Base-by-base conservation (phyloP, 2,329 filamentous ascomycete species). In the Nemania bipapillata region DNA sequence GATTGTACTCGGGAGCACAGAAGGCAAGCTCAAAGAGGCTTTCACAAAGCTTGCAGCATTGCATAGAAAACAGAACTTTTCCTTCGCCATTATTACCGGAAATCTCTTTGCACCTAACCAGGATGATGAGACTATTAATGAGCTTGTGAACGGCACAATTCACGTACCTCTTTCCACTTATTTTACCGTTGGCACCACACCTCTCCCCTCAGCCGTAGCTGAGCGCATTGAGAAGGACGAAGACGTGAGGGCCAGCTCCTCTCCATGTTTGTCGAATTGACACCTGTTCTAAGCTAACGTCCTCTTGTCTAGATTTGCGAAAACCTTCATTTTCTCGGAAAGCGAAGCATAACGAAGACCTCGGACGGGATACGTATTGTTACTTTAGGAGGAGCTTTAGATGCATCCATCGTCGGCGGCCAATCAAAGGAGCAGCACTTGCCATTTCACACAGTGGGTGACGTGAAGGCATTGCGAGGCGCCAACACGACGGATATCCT, bases 311-410 rank as follows among this genome's bases (percentile, higher is more conserved):
- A 90, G 74, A 86, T 99, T 20, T 97, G 94, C 78, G 86, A 91
- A n/a, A 98, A 99, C 77, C 87, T 99, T 11, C 92, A 93, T 80
- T 97, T 91, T 76, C 87, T 99, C 0, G 94, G 92, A 65, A 96
- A 96, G 80, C 90, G 93, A 75, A 93, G 92, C 69, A 90, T 91
- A 15, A 91, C 93, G 60, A 98, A 96, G 79, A 98, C 95, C 0
- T 91, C 92, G 0, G 94, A 97, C 72, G 95, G 94, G 1, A 85
- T 98, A 53, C 90, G 91, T 58, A 94, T 99, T 70, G 92, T 95
- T n/a, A 86, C 92, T 0, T 85, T 99, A 0, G 95, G 95, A 28
- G 96, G 96, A 0, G 83, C 85, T 37, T 82, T 93, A 1, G 89
- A 92, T 74, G 77, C 87, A 12, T 85, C 86, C 56, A 83, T 90